Base-by-base conservation (phyloP, 2,329 filamentous ascomycete species). In the Volutella citrinella region DNA sequence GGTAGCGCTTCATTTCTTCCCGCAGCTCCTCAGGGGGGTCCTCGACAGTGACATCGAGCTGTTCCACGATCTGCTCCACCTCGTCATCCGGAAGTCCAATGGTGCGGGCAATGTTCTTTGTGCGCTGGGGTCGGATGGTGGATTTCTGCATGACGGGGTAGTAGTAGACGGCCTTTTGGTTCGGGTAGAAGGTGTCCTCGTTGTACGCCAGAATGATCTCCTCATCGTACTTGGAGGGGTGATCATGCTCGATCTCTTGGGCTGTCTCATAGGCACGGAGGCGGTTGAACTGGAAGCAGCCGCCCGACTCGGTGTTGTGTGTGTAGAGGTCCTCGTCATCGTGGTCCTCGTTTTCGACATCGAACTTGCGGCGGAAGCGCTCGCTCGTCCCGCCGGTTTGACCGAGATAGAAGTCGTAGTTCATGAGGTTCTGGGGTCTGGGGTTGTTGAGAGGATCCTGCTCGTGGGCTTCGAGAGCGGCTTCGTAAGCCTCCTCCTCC, bases 81-180 rank as follows among this genome's bases (percentile, higher is more conserved):
- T 72, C 65, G 21, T 72, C 68, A 19, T 66, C 57, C 21, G 48
- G 49, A 18, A 69, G 55, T 37, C 68, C 71, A 27, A 64, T 64
- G 19, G 65, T 74, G 28, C 74, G 72, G 27, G 75, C 70, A 45
- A 82, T 80, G 52, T 79, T 79, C 66, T 77, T 81, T 41, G 70
- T 74, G 38, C 80, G 72, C 59, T 81, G 78, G 19, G 77, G 78
- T 27, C 78, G 69, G 49, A 84, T 76, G 15, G 70, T 69, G 28
- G 71, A 76, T 34, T 77, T 74, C 57, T 83, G 78, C 61, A 84
- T 75, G 43, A 84, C 70, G 5, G 81, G 81, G 49, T 84, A 84
- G 60, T 83, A 84, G 57, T 80, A 83, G 10, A 73, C 76, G 7
- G 71, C 80, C 55, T 76, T 77, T 44, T 76, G 69, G 36, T 63